Percentiles rank a stretch among this genome's conserved stretches.
phyloP scores from a whole-genome alignment of 257 asterid species.

The Solanum chiquidenum region DNA sequence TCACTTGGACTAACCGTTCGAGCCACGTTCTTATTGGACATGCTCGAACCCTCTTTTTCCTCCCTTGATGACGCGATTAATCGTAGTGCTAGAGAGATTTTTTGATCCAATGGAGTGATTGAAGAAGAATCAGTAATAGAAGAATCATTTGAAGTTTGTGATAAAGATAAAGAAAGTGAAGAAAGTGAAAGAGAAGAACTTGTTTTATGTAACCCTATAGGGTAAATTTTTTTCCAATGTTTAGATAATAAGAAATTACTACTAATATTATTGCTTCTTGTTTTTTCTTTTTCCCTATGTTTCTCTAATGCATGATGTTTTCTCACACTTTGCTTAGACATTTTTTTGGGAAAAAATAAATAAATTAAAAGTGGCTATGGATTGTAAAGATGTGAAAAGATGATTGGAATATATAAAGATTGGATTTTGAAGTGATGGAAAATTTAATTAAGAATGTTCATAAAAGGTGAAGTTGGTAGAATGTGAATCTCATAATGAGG shows the following conservation, averaged over 20 bases:
- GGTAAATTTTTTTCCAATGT: constrained; percentile 61
- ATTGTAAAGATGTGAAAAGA: neutral
- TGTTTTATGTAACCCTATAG: constrained; percentile 49
- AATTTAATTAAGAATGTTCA: neutral
- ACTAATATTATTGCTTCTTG: neutral
- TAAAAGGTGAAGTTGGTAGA: constrained; percentile 34
- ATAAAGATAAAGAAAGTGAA: constrained; percentile 55
- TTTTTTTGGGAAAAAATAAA: constrained; percentile 9
- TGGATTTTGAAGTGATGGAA: neutral
- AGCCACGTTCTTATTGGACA: constrained; percentile 5
- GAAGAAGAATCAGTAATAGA: constrained; percentile 38
- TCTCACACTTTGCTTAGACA: constrained; percentile 37
- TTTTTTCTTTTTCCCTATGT: constrained; percentile 41
- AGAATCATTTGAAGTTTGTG: constrained; percentile 70
- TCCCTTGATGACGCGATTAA: constrained; percentile 25
- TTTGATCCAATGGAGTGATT: constrained; percentile 37
- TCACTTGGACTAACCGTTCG: constrained; percentile 13
- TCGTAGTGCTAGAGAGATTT: constrained; percentile 44
- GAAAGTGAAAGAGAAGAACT: constrained; percentile 63
- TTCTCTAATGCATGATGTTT: constrained; percentile 27
- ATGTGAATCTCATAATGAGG: constrained; percentile 37
- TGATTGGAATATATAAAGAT: constrained; percentile 5
- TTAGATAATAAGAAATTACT: constrained; percentile 24
- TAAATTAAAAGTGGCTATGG: neutral
- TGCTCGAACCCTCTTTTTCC: constrained; percentile 11